Evolutionary conservation across 2,329 filamentous ascomycete species (phyloP).

Genomic region (Paecilomyces niveus): DNA sequence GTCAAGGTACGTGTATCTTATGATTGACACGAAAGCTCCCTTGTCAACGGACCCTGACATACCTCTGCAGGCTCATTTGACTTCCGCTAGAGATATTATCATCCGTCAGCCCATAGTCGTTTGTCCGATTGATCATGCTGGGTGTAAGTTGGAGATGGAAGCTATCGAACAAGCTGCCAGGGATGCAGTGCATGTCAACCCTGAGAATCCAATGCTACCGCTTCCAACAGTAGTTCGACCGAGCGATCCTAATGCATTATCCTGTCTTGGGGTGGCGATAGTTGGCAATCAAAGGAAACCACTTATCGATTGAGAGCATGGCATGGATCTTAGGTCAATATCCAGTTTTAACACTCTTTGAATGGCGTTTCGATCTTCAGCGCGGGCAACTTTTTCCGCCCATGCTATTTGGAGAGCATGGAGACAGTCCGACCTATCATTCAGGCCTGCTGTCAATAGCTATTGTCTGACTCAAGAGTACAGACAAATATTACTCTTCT

Average conservation of each 20-base stretch:
- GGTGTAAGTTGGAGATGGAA: constrained; percentile 97
- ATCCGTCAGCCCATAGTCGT: constrained; percentile 91
- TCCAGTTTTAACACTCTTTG: not conserved
- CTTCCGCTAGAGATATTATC: constrained; percentile 77
- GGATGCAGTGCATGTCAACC: constrained; percentile 80
- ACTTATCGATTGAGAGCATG: constrained; percentile 53
- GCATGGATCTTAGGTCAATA: not conserved
- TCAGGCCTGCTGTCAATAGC: not conserved
- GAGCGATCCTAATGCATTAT: constrained; percentile 60
- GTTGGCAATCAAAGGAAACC: constrained; percentile 57
- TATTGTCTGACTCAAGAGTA: not conserved
- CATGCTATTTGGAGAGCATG: not conserved
- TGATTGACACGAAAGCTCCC: constrained; percentile 2
- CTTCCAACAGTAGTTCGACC: constrained; percentile 74
- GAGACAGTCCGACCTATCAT: not conserved
- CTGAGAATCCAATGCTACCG: constrained; percentile 88
- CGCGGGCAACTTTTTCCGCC: not conserved
- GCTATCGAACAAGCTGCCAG: constrained; percentile 94
- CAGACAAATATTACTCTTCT: not conserved
- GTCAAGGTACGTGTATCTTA: constrained; percentile 63
- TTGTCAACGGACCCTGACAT: constrained; percentile 7
- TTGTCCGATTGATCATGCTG: constrained; percentile 88
- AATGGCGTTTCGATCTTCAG: not conserved
- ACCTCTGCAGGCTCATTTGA: constrained; percentile 67
- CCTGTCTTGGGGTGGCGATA: constrained; percentile 54